phyloP scores from a whole-genome alignment of 306 rosid genomes.

The Sphenostylis stenocarpa region DNA sequence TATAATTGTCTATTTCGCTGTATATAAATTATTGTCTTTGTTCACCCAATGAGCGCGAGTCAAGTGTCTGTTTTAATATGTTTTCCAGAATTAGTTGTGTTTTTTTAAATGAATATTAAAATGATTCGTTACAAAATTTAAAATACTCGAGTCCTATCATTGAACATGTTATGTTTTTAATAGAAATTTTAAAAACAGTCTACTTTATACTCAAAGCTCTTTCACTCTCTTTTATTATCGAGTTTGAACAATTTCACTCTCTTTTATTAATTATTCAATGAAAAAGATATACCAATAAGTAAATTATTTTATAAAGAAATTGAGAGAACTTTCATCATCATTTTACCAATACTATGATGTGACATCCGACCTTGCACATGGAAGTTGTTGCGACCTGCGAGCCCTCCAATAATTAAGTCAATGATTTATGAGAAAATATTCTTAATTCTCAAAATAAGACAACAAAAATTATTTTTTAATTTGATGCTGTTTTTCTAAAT shows the following conservation, averaged over 20 bases:
- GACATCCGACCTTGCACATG: neutral
- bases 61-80: neutral
- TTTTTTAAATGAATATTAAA: neutral
- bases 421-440: neutral
- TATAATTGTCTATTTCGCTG: neutral
- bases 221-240: too few species aligned
- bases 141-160: too few species aligned
- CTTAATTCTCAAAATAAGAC: neutral
- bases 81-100: neutral
- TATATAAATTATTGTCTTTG: neutral
- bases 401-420: neutral
- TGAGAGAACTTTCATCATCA: neutral
- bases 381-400: slow-evolving; percentile 7
- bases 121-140: too few species aligned
- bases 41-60: neutral
- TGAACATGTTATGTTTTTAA: too few species aligned
- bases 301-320: neutral
- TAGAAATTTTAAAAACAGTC: too few species aligned
- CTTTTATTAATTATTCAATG: neutral
- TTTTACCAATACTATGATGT: neutral
- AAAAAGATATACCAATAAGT: neutral
- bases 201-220: too few species aligned
- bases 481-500: neutral
- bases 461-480: neutral
- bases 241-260: too few species aligned